A percentile compares a stretch with the other conserved stretches of the same genome.
Evolutionary conservation across 2,329 filamentous ascomycete genomes (phyloP).

Genomic region (Rhexocercosporidium sp.): DNA sequence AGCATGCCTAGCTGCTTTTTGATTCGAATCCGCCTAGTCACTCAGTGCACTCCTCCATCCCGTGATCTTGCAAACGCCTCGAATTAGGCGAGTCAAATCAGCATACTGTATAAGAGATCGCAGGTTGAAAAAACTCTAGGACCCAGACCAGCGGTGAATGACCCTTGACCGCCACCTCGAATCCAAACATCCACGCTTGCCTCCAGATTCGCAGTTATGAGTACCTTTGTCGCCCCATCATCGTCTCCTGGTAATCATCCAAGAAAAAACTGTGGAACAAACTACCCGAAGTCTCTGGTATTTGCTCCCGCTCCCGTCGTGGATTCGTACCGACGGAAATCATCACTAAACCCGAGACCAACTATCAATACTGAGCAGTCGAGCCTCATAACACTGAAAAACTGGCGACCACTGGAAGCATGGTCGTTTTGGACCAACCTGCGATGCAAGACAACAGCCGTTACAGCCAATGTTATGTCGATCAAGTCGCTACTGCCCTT

Average conservation of each 20-base stretch:
- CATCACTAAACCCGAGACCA: not conserved
- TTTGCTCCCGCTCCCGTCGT: not conserved
- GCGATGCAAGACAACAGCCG: not conserved
- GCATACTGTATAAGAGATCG: not conserved
- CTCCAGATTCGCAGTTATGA: not conserved
- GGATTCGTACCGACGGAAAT: not conserved
- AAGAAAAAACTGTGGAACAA: not conserved
- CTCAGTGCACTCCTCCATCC: not conserved
- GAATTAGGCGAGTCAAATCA: not conserved
- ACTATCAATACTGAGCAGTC: not conserved
- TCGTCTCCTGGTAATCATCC: not conserved
- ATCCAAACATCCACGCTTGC: not conserved
- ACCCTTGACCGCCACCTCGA: not conserved
- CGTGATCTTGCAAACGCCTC: not conserved
- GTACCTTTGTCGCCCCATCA: not conserved
- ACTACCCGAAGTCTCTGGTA: not conserved
- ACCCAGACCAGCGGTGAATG: not conserved
- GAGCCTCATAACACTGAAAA: not conserved
- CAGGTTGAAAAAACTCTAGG: not conserved
- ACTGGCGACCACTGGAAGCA: not conserved
- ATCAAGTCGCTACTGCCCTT: not conserved
- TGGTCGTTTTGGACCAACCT: not conserved
- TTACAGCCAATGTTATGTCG: not conserved
- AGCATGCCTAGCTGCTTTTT: not conserved
- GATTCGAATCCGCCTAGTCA: not conserved